Evolutionary conservation across 148 eudicot genomes (phyloP).

Genomic region (Bassia scoparia): DNA sequence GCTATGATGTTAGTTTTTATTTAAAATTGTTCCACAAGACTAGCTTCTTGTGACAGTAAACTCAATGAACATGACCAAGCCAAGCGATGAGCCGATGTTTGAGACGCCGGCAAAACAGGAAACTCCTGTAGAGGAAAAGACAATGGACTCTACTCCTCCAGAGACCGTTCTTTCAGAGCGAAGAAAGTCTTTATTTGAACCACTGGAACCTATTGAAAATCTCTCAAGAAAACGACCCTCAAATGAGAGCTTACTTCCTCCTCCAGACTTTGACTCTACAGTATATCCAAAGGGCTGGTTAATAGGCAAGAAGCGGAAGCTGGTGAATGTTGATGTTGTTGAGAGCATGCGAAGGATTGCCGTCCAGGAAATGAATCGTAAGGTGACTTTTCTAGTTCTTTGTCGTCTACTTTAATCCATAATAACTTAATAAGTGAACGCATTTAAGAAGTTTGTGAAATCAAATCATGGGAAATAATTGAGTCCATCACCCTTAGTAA

Average conservation of each 20-base stretch:
- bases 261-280: conserved; percentile 89
- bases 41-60: conserved; percentile 51
- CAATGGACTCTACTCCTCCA: conserved; percentile 47
- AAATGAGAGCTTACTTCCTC: conserved; percentile 84
- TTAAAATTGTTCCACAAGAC: conserved; percentile 33
- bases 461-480: background rate
- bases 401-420: background rate
- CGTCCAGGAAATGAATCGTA: conserved; percentile 92
- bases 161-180: conserved; percentile 59
- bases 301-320: conserved; percentile 87
- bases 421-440: no score
- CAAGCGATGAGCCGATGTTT: conserved; percentile 33
- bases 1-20: conserved; percentile 1
- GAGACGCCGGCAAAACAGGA: conserved; percentile 46
- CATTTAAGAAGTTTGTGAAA: no score
- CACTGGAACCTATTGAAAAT: conserved; percentile 57
- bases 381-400: conserved; percentile 43
- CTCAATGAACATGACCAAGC: conserved; percentile 34
- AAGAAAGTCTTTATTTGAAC: conserved; percentile 88
- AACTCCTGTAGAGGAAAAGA: conserved; percentile 36
- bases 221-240: conserved; percentile 60
- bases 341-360: conserved; percentile 97
- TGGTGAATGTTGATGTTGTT: conserved; percentile 91
- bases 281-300: conserved; percentile 87
- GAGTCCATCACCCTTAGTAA: background rate